These are phyloP conservation scores for Rhizophagus clarus DNA, from an alignment of 192 early-diverging fungal species.

Conservation along the genomic window DNA sequence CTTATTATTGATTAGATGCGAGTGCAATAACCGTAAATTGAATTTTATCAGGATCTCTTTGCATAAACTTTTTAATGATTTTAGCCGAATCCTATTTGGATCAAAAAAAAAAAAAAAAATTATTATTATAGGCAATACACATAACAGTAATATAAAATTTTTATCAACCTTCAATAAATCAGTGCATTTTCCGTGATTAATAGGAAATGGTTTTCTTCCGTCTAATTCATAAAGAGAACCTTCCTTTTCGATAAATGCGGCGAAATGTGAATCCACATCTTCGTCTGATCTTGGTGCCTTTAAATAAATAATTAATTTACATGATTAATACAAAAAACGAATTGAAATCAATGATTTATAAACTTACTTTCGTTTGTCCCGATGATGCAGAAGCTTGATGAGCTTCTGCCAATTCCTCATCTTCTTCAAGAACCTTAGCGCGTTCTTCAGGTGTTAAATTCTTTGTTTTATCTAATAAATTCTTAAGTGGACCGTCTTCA, in stretches of 20 bases:
- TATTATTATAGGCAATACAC: background rate
- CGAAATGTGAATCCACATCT: conserved; percentile 82
- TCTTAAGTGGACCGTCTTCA: conserved; percentile 62
- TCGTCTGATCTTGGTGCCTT: conserved; percentile 70
- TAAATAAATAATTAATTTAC: background rate
- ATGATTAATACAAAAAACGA: background rate
- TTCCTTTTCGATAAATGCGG: conserved; percentile 79
- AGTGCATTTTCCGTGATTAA: conserved; percentile 75
- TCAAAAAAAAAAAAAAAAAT: background rate
- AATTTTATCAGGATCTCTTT: conserved; percentile 63
- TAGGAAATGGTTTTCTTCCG: conserved; percentile 77
- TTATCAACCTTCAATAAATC: conserved; percentile 59
- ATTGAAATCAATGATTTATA: background rate
- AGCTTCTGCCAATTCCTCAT: conserved; percentile 53
- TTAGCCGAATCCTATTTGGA: conserved; percentile 53
- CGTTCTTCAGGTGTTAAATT: conserved; percentile 71
- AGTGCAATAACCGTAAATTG: conserved; percentile 70
- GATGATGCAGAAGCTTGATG: conserved; percentile 55
- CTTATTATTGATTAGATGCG: conserved; percentile 29
- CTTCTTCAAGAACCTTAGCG: conserved; percentile 69
- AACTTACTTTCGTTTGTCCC: conserved; percentile 65
- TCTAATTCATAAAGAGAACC: conserved; percentile 88
- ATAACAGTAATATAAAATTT: background rate
- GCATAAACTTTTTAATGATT: conserved; percentile 67
- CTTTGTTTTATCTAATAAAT: conserved; percentile 65